These are phyloP conservation scores for Colletotrichum sp. DNA, from an alignment of 2,329 filamentous ascomycete genomes.

Conservation along the genomic window DNA sequence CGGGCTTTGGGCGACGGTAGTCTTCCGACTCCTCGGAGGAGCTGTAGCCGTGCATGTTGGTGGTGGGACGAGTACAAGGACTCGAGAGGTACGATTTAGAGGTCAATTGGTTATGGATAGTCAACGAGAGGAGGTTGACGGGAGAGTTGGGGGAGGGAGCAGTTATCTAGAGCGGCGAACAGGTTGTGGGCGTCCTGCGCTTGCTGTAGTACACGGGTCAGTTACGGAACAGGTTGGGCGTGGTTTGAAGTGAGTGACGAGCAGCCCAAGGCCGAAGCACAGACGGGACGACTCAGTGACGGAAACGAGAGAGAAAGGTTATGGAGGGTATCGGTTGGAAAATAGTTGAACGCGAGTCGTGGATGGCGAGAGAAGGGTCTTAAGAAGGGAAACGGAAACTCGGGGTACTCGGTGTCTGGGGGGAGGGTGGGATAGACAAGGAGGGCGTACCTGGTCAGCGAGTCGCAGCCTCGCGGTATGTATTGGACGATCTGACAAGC, in stretches of 20 bases:
- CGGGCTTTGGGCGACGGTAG: slow-evolving; percentile 39
- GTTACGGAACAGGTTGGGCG: neutral
- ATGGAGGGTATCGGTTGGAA: neutral
- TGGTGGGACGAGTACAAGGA: neutral
- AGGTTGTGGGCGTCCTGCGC: neutral
- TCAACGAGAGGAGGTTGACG: neutral
- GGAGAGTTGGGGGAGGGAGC: neutral
- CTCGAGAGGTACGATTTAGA: neutral
- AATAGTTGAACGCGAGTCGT: neutral
- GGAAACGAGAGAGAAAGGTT: neutral
- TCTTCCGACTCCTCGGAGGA: slow-evolving; percentile 57
- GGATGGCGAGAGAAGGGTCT: neutral
- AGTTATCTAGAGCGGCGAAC: neutral
- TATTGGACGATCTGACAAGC: neutral
- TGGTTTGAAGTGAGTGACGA: neutral
- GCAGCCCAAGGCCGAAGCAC: neutral
- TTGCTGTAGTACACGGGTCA: neutral
- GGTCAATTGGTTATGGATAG: neutral
- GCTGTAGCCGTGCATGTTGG: slow-evolving; percentile 50
- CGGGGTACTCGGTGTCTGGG: neutral
- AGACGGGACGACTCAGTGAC: slow-evolving; percentile 5
- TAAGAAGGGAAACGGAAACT: slow-evolving; percentile 2
- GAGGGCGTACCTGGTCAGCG: neutral
- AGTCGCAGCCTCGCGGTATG: slow-evolving; percentile 5
- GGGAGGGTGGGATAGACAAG: neutral